Evolutionary conservation across 1,284 basidiomycete genomes (phyloP).

Genomic region (Porodaedalea pini): DNA sequence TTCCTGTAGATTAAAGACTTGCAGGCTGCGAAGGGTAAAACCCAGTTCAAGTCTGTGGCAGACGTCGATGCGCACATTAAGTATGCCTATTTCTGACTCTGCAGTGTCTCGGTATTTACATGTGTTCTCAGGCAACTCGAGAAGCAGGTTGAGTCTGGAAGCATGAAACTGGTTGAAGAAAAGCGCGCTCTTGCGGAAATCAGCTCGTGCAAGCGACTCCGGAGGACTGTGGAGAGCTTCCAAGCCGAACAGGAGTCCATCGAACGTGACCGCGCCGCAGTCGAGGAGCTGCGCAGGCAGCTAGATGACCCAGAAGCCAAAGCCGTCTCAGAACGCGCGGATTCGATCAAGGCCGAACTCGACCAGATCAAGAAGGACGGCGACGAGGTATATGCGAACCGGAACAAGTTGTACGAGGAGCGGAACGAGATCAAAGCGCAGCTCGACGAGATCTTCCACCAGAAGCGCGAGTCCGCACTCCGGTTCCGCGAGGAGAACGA

Average conservation of each 20-base stretch:
- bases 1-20: constrained; percentile 77
- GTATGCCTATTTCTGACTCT: constrained; percentile 43
- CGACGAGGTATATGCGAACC: constrained; percentile 81
- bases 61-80: constrained; percentile 87
- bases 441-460: constrained; percentile 70
- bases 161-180: constrained; percentile 92
- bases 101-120: constrained; percentile 8
- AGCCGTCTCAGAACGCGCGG: constrained; percentile 79
- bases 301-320: constrained; percentile 91
- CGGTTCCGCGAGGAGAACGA: constrained; percentile 81
- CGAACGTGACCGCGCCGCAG: constrained; percentile 70
- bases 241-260: constrained; percentile 77
- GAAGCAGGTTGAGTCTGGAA: constrained; percentile 88
- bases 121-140: constrained; percentile 64
- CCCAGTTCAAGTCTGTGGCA: constrained; percentile 79
- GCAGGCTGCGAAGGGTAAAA: constrained; percentile 78
- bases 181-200: constrained; percentile 94
- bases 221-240: constrained; percentile 75
- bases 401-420: constrained; percentile 86
- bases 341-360: constrained; percentile 82
- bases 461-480: constrained; percentile 74
- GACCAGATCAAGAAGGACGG: constrained; percentile 83
- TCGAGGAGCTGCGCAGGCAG: constrained; percentile 82
- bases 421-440: constrained; percentile 72
- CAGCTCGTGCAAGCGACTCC: constrained; percentile 62